These are phyloP conservation scores for Aspergillus proliferans DNA, from an alignment of 2,329 filamentous ascomycete genomes.

Conservation along the genomic window DNA sequence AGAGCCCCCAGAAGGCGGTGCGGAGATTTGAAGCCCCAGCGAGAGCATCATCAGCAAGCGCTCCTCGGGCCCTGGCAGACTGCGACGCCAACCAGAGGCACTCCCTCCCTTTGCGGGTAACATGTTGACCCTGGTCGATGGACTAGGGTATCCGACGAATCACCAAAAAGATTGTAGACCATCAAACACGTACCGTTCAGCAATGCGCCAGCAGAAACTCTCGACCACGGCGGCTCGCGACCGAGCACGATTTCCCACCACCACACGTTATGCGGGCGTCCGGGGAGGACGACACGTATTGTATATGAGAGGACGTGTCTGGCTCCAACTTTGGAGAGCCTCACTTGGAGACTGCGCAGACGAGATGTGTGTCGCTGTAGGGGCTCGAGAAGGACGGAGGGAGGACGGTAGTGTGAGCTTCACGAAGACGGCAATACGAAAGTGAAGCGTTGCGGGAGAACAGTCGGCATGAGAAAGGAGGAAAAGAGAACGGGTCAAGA, in stretches of 20 bases:
- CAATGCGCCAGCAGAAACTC: conserved; percentile 30
- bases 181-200: conserved; percentile 29
- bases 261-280: conserved; percentile 9
- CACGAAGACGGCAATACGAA: conserved; percentile 30
- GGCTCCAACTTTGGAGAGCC: neutral
- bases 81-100: conserved; percentile 14
- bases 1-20: conserved; percentile 31
- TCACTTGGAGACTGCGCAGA: conserved; percentile 9
- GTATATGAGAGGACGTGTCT: neutral
- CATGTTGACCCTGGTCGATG: neutral
- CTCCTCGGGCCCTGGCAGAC: conserved; percentile 15
- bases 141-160: conserved; percentile 2
- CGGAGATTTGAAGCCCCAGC: conserved; percentile 33
- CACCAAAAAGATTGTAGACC: conserved; percentile 8
- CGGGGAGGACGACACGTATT: neutral
- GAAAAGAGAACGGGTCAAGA: neutral
- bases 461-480: conserved; percentile 27
- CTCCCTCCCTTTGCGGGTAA: conserved; percentile 1
- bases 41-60: conserved; percentile 23
- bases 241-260: conserved; percentile 22
- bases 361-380: conserved; percentile 7
- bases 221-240: conserved; percentile 29
- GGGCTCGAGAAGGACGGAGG: conserved; percentile 4
- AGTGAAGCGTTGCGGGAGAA: conserved; percentile 24
- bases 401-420: conserved; percentile 21